Evolutionary conservation across 2,329 filamentous ascomycete species (phyloP), one percentile per base, ranked within the genome.

Genomic region (Endoconidiophora polonica): DNA sequence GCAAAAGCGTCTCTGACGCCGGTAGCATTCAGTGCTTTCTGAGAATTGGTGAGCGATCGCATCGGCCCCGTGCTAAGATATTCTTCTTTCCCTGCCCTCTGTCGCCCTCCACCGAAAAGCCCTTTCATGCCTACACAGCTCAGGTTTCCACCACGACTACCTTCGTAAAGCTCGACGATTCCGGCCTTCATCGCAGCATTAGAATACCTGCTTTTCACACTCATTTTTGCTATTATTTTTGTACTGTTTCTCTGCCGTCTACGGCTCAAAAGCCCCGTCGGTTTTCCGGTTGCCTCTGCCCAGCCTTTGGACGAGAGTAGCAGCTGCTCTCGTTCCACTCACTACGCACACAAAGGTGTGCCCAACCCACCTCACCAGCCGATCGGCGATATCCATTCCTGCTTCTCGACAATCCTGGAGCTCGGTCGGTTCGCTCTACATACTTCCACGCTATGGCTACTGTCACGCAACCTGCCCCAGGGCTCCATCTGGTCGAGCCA

Each of bases 381-480:
- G 44, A 37, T 37, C 23, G 44, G 44, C 33, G 29, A 24, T 46
- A 18, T 24, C 16, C 10, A 54, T 46, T 24, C 44, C 47, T 44
- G 20, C 49, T 49, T 49, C 26, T 47, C 43, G 52, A 48, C 54
- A 41, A 52, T 53, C 46, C 49, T 39, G 22, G 49, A 53, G 38
- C 53, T 46, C 40, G 36, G 42, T 48, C 50, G 53, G 48, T 47
- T 51, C 50, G 49, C 44, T 48, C 55, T 54, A 52, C 51, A 50
- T 48, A 50, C 38, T 40, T 48, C 44, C 16, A 37, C 14, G 56
- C 56, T 48, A 78, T 78, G 73, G 71, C 73, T 58, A 70, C 72
- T 57, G 69, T 70, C 60, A 68, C 68, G 58, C 65, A 72, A 57
- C 65, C 68, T 60, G 65, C 68, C 57, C 65, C 67, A 58, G 69